Evolutionary conservation across 108 stramenopile species (phyloP).

Genomic region (Aurantiochytrium sp.): DNA sequence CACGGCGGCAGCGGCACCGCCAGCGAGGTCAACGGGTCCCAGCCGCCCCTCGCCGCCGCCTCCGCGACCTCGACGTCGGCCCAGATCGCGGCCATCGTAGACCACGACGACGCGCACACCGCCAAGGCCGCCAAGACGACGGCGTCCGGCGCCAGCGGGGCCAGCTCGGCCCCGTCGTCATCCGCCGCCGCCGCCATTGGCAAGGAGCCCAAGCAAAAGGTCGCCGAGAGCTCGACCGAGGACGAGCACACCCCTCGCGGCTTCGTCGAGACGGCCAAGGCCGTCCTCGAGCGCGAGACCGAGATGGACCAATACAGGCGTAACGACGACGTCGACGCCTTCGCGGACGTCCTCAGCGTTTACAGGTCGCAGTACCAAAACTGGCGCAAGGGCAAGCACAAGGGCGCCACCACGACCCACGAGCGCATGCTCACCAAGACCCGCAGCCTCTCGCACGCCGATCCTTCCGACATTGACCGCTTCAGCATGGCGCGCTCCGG

Average conservation of each 20-base stretch:
- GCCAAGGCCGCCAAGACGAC: neutral
- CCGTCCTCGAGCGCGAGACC: neutral
- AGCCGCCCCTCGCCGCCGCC: neutral
- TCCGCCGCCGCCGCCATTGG: no score
- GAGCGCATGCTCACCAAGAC: neutral
- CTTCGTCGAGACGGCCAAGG: neutral
- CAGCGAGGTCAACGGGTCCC: neutral
- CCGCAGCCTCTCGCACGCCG: neutral
- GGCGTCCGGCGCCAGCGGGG: neutral
- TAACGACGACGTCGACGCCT: constrained; percentile 3
- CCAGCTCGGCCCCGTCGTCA: no score
- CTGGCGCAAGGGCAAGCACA: constrained; percentile 16
- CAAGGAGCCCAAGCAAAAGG: neutral
- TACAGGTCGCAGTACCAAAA: constrained; percentile 11
- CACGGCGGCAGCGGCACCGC: neutral
- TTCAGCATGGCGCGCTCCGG: neutral
- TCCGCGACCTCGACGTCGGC: neutral
- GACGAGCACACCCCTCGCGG: neutral
- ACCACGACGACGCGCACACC: neutral
- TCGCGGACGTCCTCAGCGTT: constrained; percentile 12
- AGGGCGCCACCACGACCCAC: neutral
- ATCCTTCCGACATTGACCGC: neutral
- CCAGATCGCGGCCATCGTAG: neutral
- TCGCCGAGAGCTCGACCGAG: neutral
- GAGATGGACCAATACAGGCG: neutral